Percentiles rank a stretch among this genome's conserved stretches.
Evolutionary conservation across 805 yeast genomes (phyloP).

Genomic region (Lipomyces orientalis): DNA sequence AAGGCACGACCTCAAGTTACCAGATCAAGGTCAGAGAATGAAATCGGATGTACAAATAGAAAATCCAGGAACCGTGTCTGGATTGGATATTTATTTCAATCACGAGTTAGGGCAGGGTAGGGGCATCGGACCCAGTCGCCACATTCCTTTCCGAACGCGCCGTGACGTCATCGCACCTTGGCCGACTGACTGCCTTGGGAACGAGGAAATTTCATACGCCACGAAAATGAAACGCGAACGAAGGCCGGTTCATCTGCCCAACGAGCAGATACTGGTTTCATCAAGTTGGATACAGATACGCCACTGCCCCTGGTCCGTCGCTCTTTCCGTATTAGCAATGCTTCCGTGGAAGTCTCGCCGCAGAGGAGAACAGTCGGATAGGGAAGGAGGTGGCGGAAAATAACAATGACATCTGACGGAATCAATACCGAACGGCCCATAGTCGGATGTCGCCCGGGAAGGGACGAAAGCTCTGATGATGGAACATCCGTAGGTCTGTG

Average conservation of each 20-base stretch:
- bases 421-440: constrained; percentile 7
- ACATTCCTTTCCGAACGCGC: constrained; percentile 7
- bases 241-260: constrained; percentile 6
- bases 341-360: constrained; percentile 7
- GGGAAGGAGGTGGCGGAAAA: constrained; percentile 11
- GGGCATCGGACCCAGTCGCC: constrained; percentile 8
- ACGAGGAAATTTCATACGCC: constrained; percentile 8
- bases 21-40: constrained; percentile 11
- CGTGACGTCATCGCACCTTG: constrained; percentile 8
- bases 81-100: neutral
- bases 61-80: constrained; percentile 6
- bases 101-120: neutral
- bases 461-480: constrained; percentile 6
- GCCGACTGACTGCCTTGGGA: constrained; percentile 8
- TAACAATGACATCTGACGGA: constrained; percentile 8
- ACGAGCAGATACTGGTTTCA: constrained; percentile 8
- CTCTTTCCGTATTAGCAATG: constrained; percentile 9
- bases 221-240: constrained; percentile 5
- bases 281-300: constrained; percentile 10
- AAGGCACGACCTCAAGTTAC: constrained; percentile 7
- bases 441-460: constrained; percentile 4
- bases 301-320: constrained; percentile 12
- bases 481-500: constrained; percentile 4
- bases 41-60: constrained; percentile 7
- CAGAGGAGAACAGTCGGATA: constrained; percentile 4